Evolutionary conservation across 2,329 filamentous ascomycete species (phyloP).

Genomic region (Fusarium dlaminii): DNA sequence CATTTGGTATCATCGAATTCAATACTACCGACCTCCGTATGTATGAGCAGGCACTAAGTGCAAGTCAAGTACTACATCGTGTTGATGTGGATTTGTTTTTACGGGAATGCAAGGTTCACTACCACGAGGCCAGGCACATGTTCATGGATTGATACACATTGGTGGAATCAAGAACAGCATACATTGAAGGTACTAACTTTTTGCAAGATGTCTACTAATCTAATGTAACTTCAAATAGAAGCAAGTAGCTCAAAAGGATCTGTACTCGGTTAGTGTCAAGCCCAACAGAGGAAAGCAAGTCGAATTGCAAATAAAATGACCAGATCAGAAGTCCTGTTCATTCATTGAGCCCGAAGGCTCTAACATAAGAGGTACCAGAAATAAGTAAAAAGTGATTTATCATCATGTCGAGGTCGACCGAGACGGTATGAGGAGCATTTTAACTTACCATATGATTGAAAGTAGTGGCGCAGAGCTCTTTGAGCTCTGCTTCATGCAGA

Average conservation of each 20-base stretch:
- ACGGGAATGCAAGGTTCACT: not conserved
- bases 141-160: not conserved
- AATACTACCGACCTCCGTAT: not conserved
- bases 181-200: not conserved
- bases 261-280: conserved; percentile 33
- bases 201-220: not conserved
- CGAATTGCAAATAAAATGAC: conserved; percentile 18
- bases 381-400: conserved; percentile 69
- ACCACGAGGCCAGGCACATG: not conserved
- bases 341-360: conserved; percentile 76
- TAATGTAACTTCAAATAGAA: not conserved
- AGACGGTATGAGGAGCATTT: not conserved
- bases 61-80: not conserved
- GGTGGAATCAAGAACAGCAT: not conserved
- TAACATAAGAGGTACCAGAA: conserved; percentile 99
- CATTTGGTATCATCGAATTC: conserved; percentile 23
- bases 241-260: not conserved
- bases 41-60: not conserved
- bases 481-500: not conserved
- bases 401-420: conserved; percentile 68
- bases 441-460: conserved; percentile 47
- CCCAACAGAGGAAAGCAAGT: conserved; percentile 3
- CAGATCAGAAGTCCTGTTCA: conserved; percentile 84
- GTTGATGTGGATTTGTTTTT: not conserved
- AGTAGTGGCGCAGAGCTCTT: not conserved